These are phyloP conservation scores for Pistacia atlantica DNA, from an alignment of 345 rosid genomes.

Conservation along the genomic window DNA sequence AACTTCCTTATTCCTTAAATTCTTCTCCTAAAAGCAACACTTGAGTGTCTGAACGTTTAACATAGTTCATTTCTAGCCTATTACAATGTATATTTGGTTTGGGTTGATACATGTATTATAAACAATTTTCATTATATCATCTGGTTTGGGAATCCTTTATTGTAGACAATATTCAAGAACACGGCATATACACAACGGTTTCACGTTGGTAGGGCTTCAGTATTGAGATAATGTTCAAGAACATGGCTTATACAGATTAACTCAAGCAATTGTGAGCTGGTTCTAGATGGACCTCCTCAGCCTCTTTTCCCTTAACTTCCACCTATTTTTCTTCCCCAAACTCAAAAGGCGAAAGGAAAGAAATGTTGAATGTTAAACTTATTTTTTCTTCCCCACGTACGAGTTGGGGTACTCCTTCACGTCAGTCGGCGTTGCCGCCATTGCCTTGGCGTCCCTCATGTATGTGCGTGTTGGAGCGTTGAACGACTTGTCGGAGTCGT, in stretches of 20 bases:
- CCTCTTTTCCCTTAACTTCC: not conserved
- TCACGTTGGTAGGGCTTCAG: conserved; percentile 50
- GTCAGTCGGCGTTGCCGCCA: conserved; percentile 87
- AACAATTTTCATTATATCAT: conserved; percentile 12
- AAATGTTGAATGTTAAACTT: not conserved
- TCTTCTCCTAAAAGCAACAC: not conserved
- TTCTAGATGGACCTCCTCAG: not conserved
- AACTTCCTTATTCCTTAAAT: not conserved
- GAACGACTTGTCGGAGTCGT: conserved; percentile 27
- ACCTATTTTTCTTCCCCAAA: not conserved
- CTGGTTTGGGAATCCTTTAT: conserved; percentile 7
- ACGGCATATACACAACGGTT: conserved; percentile 82
- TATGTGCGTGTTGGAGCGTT: conserved; percentile 58
- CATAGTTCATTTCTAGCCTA: not conserved
- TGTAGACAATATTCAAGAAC: conserved; percentile 84
- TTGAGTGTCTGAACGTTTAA: conserved; percentile 2
- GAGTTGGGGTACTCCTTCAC: conserved; percentile 58
- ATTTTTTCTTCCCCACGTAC: conserved; percentile 23
- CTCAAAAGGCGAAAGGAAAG: not conserved
- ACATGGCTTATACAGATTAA: conserved; percentile 4
- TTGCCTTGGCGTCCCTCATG: conserved; percentile 69
- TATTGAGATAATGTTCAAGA: not conserved
- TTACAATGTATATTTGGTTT: not conserved
- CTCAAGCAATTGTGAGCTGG: conserved; percentile 32
- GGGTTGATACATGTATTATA: not conserved